Evolutionary conservation across 345 rosid genomes (phyloP).

Genomic region (Citrus glauca): DNA sequence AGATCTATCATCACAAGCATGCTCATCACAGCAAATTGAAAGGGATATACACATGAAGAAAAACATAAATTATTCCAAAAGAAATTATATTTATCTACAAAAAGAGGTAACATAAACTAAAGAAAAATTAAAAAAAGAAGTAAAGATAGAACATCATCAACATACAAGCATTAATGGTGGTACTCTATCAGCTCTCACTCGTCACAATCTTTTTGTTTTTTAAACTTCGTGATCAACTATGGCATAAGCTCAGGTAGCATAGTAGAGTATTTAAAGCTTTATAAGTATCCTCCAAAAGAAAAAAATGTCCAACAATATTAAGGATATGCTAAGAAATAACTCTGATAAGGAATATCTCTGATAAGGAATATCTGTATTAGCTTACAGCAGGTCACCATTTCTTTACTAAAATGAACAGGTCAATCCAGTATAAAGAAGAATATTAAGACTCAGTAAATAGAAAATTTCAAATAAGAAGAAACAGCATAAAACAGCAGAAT

Average conservation of each 20-base stretch:
- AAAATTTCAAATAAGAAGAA: slow-evolving; percentile 1
- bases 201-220: not conserved
- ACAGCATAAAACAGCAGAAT: not conserved
- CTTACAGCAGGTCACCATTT: slow-evolving; percentile 1
- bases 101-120: not conserved
- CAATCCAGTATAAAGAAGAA: not conserved
- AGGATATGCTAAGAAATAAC: not conserved
- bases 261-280: not conserved
- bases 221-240: not conserved
- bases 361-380: not conserved
- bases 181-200: not conserved
- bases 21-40: not conserved
- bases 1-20: not conserved
- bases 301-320: not conserved
- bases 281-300: slow-evolving; percentile 1
- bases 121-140: not conserved
- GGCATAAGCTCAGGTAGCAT: not conserved
- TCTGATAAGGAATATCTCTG: not conserved
- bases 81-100: not conserved
- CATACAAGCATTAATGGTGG: not conserved
- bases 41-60: not conserved
- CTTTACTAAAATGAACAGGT: not conserved
- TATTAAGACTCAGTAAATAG: not conserved
- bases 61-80: not conserved
- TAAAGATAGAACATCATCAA: not conserved